Base-by-base conservation (phyloP, 1,284 basidiomycete species). In the Cutaneotrichosporon sp. region DNA sequence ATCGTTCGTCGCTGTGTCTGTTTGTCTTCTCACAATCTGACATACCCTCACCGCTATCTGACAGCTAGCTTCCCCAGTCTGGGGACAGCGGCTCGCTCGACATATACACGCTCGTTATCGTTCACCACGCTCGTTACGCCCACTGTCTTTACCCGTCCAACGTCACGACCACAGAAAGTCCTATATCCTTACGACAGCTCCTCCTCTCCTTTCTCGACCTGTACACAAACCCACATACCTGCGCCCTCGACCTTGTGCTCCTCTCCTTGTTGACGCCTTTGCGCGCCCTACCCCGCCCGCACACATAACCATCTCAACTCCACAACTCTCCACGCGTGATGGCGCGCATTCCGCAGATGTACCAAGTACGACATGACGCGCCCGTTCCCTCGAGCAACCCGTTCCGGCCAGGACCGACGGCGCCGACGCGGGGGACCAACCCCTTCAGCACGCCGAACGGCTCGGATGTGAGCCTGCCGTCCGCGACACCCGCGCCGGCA, bases 291-390 rank as follows among this genome's bases (percentile, higher is more conserved):
- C n/a, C n/a, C n/a, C n/a, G n/a, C n/a, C n/a, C 26, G 26, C 26
- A 30, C 26, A 30, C 26, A 7, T 10, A 10, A 30, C 26, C 26
- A n/a, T n/a, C n/a, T n/a, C n/a, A n/a, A n/a, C n/a, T n/a, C n/a
- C n/a, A n/a, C 14, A 4, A 8, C 37, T 20, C 17, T 14, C 5
- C n/a, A 14, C 8, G 7, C 37, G n/a, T 18, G n/a, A 55, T 55
- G 54, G 20, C 49, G 35, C 54, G 54, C 17, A 55, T 56, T 34
- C 54, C 54, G 8, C 54, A 56, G 46, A 38, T 52, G 50, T 56
- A 56, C 42, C 17, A 45, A 13, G 40, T 46, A 3, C 45, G 22
- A 10, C 36, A 22, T 7, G 13, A 30, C 22, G 21, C 30, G 2
- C 40, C 21, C 14, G 18, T 40, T 3, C 38, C 40, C 10, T 10